Evolutionary conservation across 768 basidiomycete genomes (phyloP).

Genomic region (Amanita exitialis): DNA sequence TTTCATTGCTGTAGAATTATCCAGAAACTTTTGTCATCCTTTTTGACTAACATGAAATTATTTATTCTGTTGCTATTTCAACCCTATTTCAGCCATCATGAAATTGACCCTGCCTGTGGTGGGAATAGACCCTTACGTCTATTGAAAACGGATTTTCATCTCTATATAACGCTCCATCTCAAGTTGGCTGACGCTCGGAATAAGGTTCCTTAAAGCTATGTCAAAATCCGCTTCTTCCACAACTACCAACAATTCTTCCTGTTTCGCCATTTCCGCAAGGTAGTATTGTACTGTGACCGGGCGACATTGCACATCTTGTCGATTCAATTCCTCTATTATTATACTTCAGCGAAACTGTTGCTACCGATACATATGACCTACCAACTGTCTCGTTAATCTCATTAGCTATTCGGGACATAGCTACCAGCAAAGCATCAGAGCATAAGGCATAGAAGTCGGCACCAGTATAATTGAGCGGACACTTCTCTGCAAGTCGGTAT

Average conservation of each 20-base stretch:
- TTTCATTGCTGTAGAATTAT: no score
- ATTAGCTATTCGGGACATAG: slow-evolving; percentile 84
- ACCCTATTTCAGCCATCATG: no score
- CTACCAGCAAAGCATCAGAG: slow-evolving; percentile 91
- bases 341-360: not conserved
- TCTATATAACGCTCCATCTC: slow-evolving; percentile 80
- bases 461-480: slow-evolving; percentile 92
- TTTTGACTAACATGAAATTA: no score
- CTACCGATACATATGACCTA: slow-evolving; percentile 17
- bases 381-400: slow-evolving; percentile 70
- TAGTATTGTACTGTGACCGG: slow-evolving; percentile 87
- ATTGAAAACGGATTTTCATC: slow-evolving; percentile 57
- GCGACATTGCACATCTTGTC: slow-evolving; percentile 35
- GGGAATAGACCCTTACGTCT: no score
- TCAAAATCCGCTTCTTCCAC: slow-evolving; percentile 73
- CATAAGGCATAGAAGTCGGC: slow-evolving; percentile 98
- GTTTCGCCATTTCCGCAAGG: slow-evolving; percentile 68
- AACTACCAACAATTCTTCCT: slow-evolving; percentile 62
- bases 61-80: no score
- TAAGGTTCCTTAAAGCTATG: slow-evolving; percentile 54
- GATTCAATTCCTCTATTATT: slow-evolving; percentile 35
- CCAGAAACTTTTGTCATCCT: no score
- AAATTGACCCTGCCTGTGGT: no score
- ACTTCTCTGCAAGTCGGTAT: slow-evolving; percentile 50
- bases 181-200: slow-evolving; percentile 73